phyloP scores from a whole-genome alignment of 1,139 yeast genomes.

The Spencermartinsiella ligniputridi region DNA sequence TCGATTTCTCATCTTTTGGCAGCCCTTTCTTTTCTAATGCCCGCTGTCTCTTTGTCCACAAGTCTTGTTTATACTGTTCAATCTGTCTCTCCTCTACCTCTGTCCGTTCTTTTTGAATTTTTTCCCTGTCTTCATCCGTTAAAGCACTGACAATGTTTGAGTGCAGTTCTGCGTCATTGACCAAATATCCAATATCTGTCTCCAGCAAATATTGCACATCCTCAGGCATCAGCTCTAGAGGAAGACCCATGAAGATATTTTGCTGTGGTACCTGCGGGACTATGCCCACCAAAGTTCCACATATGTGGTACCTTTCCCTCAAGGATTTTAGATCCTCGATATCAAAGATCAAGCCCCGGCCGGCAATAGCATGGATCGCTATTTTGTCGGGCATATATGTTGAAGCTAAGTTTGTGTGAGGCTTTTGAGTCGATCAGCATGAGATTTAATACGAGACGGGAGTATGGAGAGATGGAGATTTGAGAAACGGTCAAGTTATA shows the following conservation, averaged over 20 bases:
- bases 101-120: conserved; percentile 13
- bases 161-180: conserved; percentile 32
- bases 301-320: conserved; percentile 49
- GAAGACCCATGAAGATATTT: conserved; percentile 77
- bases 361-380: conserved; percentile 41
- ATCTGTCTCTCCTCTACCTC: conserved; percentile 16
- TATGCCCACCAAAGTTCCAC: conserved; percentile 79
- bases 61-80: conserved; percentile 19
- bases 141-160: conserved; percentile 22
- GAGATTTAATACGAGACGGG: too few species aligned
- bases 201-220: conserved; percentile 67
- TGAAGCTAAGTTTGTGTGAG: too few species aligned
- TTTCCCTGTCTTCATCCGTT: conserved; percentile 16
- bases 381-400: conserved; percentile 15
- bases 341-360: conserved; percentile 51
- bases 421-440: too few species aligned
- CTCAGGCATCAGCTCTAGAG: conserved; percentile 66
- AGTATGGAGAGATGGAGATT: too few species aligned
- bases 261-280: conserved; percentile 89
- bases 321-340: conserved; percentile 49
- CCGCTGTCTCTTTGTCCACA: conserved; percentile 22
- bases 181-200: conserved; percentile 32
- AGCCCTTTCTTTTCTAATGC: conserved; percentile 21
- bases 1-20: conserved; percentile 9
- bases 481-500: too few species aligned